phyloP scores from a whole-genome alignment of 1,139 yeast species.

The Hyphopichia pseudoburtonii region DNA sequence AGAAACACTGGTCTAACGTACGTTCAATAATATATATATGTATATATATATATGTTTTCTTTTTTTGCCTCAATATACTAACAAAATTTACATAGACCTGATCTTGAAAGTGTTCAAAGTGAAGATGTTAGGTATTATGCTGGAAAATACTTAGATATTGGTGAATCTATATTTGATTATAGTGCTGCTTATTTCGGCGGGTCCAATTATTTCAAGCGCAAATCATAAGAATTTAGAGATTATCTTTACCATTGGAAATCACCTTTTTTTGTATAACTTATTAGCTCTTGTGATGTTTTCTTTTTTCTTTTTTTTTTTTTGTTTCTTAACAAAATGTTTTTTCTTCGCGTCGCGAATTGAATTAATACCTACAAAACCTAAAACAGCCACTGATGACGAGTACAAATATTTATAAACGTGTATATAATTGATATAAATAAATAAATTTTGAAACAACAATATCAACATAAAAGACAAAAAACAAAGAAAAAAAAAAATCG shows the following conservation, averaged over 20 bases:
- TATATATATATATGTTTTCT: too few species aligned
- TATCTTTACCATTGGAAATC: background rate
- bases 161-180: slow-evolving; percentile 81
- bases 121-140: slow-evolving; percentile 60
- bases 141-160: slow-evolving; percentile 70
- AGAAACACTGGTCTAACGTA: slow-evolving; percentile 80
- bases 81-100: slow-evolving; percentile 21
- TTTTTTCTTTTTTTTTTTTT: background rate
- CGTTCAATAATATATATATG: too few species aligned
- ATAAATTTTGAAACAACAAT: too few species aligned
- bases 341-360: too few species aligned
- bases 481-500: too few species aligned
- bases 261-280: background rate
- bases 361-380: too few species aligned
- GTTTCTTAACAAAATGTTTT: too few species aligned
- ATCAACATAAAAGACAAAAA: too few species aligned
- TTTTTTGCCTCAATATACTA: too few species aligned
- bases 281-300: background rate
- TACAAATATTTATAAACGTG: too few species aligned
- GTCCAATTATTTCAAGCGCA: slow-evolving; percentile 72
- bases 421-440: too few species aligned
- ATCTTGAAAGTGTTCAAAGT: slow-evolving; percentile 31
- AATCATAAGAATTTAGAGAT: slow-evolving; percentile 15
- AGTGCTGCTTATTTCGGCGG: slow-evolving; percentile 70
- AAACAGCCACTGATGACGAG: too few species aligned